These are phyloP conservation scores for Metschnikowia continentalis DNA, from an alignment of 805 yeast genomes.

Conservation along the genomic window DNA sequence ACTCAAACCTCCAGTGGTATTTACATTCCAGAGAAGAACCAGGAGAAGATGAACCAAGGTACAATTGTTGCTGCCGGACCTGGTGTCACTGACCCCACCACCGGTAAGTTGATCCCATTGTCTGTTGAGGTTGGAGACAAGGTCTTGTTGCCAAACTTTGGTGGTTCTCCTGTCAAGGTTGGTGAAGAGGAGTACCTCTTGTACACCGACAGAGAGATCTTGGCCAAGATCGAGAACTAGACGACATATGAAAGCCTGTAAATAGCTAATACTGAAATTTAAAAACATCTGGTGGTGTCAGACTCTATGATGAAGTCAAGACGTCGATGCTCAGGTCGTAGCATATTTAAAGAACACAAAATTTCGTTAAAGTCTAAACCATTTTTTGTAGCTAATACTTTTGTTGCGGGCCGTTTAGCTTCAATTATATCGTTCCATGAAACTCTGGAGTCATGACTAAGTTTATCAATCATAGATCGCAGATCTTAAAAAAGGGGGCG, in stretches of 20 bases:
- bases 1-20: slow-evolving; percentile 90
- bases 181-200: slow-evolving; percentile 78
- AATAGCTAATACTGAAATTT: slow-evolving; percentile 1
- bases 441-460: neutral
- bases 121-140: slow-evolving; percentile 87
- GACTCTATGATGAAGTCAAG: neutral
- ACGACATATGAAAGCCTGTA: slow-evolving; percentile 3
- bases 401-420: no score
- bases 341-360: neutral
- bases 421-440: no score
- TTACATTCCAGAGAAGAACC: slow-evolving; percentile 93
- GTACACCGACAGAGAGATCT: slow-evolving; percentile 90
- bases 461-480: neutral
- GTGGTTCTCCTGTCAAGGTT: slow-evolving; percentile 86
- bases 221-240: slow-evolving; percentile 76
- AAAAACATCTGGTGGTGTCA: neutral
- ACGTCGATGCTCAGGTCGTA: neutral
- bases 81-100: slow-evolving; percentile 67
- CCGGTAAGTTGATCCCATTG: slow-evolving; percentile 68
- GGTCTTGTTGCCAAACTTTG: slow-evolving; percentile 90
- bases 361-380: neutral
- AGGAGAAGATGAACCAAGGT: slow-evolving; percentile 88
- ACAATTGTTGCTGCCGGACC: slow-evolving; percentile 94
- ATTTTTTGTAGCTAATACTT: neutral
- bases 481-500: slow-evolving; percentile 3